A percentile compares a stretch with the other conserved stretches of the same genome.
These are phyloP conservation scores for Lentinula boryana DNA, from an alignment of 768 basidiomycete species.

Conservation along the genomic window DNA sequence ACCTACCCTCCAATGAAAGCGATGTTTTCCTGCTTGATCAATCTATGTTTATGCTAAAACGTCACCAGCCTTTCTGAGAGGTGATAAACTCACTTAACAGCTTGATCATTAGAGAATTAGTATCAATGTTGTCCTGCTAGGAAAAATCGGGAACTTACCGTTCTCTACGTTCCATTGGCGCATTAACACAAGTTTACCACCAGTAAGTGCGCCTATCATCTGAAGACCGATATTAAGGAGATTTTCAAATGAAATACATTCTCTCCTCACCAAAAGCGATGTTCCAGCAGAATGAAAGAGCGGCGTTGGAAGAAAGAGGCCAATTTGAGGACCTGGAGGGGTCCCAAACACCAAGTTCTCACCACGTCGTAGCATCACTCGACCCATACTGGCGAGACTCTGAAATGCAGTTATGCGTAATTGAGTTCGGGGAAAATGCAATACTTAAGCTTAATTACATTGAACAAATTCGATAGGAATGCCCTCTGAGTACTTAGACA, in stretches of 20 bases:
- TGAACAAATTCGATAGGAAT: constrained; percentile 53
- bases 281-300: constrained; percentile 61
- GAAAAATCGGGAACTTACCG: constrained; percentile 28
- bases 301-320: constrained; percentile 51
- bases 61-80: constrained; percentile 13
- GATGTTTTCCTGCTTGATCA: constrained; percentile 50
- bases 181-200: constrained; percentile 51
- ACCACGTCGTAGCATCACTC: constrained; percentile 42
- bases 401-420: constrained; percentile 13
- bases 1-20: constrained; percentile 45
- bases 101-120: background rate
- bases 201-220: constrained; percentile 51
- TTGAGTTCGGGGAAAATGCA: background rate
- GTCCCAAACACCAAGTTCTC: constrained; percentile 28
- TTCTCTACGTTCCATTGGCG: constrained; percentile 51
- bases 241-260: constrained; percentile 4
- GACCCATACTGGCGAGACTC: constrained; percentile 37
- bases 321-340: constrained; percentile 36
- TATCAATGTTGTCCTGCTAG: background rate
- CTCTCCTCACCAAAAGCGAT: constrained; percentile 37
- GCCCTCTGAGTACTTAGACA: constrained; percentile 61
- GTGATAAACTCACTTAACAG: background rate
- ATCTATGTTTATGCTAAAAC: constrained; percentile 15
- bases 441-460: constrained; percentile 27
- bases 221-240: constrained; percentile 11